These are phyloP conservation scores for Helicocarpus griseus DNA, from an alignment of 2,329 filamentous ascomycete species.

Conservation along the genomic window DNA sequence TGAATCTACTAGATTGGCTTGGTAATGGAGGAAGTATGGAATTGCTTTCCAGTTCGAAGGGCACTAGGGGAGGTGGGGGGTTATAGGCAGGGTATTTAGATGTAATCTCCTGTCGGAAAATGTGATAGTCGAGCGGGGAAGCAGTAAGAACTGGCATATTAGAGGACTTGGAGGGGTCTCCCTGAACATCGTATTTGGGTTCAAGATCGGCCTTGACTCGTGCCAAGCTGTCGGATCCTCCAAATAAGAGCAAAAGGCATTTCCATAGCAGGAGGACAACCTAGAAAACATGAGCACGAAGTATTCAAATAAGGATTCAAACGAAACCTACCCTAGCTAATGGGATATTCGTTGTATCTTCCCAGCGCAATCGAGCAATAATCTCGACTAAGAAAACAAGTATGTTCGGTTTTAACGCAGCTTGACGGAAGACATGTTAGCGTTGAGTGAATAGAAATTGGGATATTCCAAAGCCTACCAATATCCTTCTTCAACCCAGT, in stretches of 20 bases:
- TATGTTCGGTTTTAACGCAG: slow-evolving; percentile 55
- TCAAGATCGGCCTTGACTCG: slow-evolving; percentile 62
- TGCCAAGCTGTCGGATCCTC: slow-evolving; percentile 63
- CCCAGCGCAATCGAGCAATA: slow-evolving; percentile 61
- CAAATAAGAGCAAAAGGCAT: slow-evolving; percentile 74
- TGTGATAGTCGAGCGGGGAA: slow-evolving; percentile 89
- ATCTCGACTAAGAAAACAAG: slow-evolving; percentile 63
- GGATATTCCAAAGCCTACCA: slow-evolving; percentile 7
- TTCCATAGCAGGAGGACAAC: slow-evolving; percentile 88
- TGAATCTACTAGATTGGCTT: slow-evolving; percentile 58
- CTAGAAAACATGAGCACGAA: slow-evolving; percentile 27
- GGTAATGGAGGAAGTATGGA: slow-evolving; percentile 76
- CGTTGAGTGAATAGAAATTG: slow-evolving; percentile 10
- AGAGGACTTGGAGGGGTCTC: slow-evolving; percentile 19
- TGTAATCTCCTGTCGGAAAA: slow-evolving; percentile 91
- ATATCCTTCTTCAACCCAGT: slow-evolving; percentile 9
- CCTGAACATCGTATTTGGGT: slow-evolving; percentile 40
- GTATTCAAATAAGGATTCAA: background rate
- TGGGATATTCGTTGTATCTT: slow-evolving; percentile 43
- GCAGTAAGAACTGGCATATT: slow-evolving; percentile 72
- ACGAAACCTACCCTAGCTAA: slow-evolving; percentile 50
- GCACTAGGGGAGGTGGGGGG: slow-evolving; percentile 71
- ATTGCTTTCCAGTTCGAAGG: slow-evolving; percentile 81
- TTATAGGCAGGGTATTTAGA: slow-evolving; percentile 97
- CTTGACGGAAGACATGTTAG: slow-evolving; percentile 29